phyloP scores from a whole-genome alignment of 768 basidiomycete species.

The Lentinula boryana region DNA sequence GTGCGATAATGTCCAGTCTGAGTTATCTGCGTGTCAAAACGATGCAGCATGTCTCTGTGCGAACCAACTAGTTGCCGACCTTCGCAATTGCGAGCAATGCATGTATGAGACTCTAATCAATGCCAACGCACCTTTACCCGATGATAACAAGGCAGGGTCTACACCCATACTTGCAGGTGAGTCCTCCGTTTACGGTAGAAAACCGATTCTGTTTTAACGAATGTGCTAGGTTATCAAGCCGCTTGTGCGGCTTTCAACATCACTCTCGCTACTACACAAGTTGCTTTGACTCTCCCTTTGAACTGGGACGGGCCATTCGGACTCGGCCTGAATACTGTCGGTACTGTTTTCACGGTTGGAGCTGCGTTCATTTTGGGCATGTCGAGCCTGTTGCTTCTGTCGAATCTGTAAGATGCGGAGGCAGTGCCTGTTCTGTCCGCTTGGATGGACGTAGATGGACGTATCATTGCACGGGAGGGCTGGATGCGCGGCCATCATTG shows the following conservation, averaged over 20 bases:
- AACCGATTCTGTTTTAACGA: background rate
- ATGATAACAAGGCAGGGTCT: conserved; percentile 58
- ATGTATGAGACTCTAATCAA: conserved; percentile 52
- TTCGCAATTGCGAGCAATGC: conserved; percentile 62
- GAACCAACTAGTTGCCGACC: conserved; percentile 28
- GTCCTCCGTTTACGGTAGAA: background rate
- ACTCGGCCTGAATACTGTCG: conserved; percentile 35
- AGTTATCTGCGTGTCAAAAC: conserved; percentile 35
- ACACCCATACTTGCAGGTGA: conserved; percentile 48
- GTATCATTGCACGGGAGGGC: background rate
- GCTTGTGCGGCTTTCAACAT: conserved; percentile 37
- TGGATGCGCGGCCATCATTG: background rate
- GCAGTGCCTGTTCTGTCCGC: background rate
- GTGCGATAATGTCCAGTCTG: background rate
- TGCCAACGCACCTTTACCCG: conserved; percentile 39
- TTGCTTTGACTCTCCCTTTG: conserved; percentile 39
- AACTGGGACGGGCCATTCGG: conserved; percentile 12
- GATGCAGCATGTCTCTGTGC: conserved; percentile 53
- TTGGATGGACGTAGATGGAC: background rate
- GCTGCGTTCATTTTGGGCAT: conserved; percentile 41
- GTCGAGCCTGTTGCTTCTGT: conserved; percentile 45
- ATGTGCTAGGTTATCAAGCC: conserved; percentile 46
- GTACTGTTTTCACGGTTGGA: conserved; percentile 37
- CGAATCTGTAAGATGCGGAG: conserved; percentile 28
- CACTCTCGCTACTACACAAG: conserved; percentile 30